phyloP scores from a whole-genome alignment of 257 asterid species.

The Fraxinus pennsylvanica region DNA sequence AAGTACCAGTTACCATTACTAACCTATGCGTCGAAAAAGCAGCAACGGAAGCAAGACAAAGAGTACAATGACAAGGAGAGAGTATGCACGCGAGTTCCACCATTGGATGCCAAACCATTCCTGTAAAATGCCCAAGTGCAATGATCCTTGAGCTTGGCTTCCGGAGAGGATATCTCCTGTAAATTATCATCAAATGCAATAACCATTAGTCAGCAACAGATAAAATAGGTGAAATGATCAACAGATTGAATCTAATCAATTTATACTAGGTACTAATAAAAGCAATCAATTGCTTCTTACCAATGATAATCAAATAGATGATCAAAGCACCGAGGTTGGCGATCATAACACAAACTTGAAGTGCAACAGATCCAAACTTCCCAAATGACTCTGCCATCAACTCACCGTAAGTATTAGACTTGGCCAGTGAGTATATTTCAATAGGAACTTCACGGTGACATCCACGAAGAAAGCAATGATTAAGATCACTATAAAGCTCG shows the following conservation, averaged over 20 bases:
- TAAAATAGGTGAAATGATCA: neutral
- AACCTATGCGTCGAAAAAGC: constrained; percentile 83
- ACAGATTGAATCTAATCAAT: neutral
- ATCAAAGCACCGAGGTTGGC: constrained; percentile 93
- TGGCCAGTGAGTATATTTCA: constrained; percentile 64
- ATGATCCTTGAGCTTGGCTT: constrained; percentile 63
- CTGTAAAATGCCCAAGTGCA: constrained; percentile 82
- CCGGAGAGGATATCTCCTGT: constrained; percentile 95
- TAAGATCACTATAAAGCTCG: constrained; percentile 66
- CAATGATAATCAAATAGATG: constrained; percentile 86
- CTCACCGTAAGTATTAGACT: constrained; percentile 72
- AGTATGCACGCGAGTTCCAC: constrained; percentile 83
- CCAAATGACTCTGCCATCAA: constrained; percentile 96
- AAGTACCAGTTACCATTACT: constrained; percentile 19
- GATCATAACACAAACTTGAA: constrained; percentile 80
- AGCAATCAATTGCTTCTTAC: constrained; percentile 36
- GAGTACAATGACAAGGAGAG: constrained; percentile 70
- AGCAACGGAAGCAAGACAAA: constrained; percentile 80
- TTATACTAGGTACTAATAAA: neutral
- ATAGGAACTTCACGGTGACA: constrained; percentile 86
- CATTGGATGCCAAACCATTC: constrained; percentile 95
- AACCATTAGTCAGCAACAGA: constrained; percentile 2
- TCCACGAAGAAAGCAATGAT: constrained; percentile 79
- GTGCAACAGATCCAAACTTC: constrained; percentile 71
- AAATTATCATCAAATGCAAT: constrained; percentile 10